phyloP scores from a whole-genome alignment of 2,329 filamentous ascomycete species.

The Trichoderma pleuroti region DNA sequence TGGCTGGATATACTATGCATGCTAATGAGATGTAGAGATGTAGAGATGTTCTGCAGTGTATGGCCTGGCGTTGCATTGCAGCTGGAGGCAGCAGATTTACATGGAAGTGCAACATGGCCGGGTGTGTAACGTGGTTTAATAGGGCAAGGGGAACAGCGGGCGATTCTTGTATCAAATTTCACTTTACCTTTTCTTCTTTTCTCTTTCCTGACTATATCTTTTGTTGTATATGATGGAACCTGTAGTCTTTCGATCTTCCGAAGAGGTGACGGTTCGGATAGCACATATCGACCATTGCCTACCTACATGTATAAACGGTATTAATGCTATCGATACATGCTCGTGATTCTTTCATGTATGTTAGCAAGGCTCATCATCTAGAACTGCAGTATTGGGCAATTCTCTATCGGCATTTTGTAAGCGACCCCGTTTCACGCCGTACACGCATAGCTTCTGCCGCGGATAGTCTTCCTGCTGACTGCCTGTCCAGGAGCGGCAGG shows the following conservation, averaged over 20 bases:
- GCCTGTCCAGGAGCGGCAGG: not conserved
- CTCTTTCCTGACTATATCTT: not conserved
- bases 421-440: not conserved
- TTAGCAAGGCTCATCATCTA: not conserved
- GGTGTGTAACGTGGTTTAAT: not conserved
- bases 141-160: not conserved
- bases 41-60: not conserved
- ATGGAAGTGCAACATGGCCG: not conserved
- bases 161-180: not conserved
- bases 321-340: not conserved
- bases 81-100: not conserved
- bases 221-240: not conserved
- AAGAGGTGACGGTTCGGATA: not conserved
- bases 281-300: not conserved
- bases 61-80: not conserved
- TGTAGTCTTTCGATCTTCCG: not conserved
- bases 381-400: not conserved
- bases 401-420: not conserved
- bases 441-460: not conserved
- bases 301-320: no score
- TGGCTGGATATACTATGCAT: not conserved
- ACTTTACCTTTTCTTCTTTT: not conserved
- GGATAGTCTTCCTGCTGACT: not conserved
- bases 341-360: not conserved
- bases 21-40: not conserved